Evolutionary conservation across 2,329 filamentous ascomycete genomes (phyloP).

Genomic region (Cadophora sp.): DNA sequence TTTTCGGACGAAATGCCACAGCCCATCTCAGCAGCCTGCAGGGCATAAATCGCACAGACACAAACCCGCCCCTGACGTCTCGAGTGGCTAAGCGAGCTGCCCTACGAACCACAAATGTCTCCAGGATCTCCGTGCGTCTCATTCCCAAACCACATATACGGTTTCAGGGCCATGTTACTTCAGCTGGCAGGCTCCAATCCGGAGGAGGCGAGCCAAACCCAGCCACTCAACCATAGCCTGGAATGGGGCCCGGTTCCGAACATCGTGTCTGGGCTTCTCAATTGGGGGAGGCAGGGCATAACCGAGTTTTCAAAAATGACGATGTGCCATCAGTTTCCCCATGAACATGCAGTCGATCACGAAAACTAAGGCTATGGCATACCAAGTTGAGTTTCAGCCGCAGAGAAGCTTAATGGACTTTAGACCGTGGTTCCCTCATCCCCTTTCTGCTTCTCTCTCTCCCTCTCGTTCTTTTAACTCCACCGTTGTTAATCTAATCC

Average conservation of each 20-base stretch:
- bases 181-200: constrained; percentile 14
- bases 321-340: constrained; percentile 9
- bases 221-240: neutral
- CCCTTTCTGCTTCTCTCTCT: neutral
- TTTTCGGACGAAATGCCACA: constrained; percentile 13
- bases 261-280: constrained; percentile 11
- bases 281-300: neutral
- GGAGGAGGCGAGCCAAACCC: neutral
- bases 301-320: constrained; percentile 9
- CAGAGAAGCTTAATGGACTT: constrained; percentile 10
- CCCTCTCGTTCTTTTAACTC: constrained; percentile 3
- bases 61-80: constrained; percentile 15
- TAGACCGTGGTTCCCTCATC: constrained; percentile 4
- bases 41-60: constrained; percentile 18
- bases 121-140: constrained; percentile 8
- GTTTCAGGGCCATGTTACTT: constrained; percentile 13
- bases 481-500: constrained; percentile 13
- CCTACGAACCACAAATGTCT: constrained; percentile 7
- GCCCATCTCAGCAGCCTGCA: neutral
- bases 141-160: constrained; percentile 8
- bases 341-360: constrained; percentile 16
- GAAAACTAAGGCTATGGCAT: constrained; percentile 10
- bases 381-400: constrained; percentile 13
- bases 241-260: constrained; percentile 8
- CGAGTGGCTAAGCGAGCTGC: constrained; percentile 13